Evolutionary conservation across 495 filamentous ascomycete species (phyloP).

Genomic region (Tuber umbilicatum): DNA sequence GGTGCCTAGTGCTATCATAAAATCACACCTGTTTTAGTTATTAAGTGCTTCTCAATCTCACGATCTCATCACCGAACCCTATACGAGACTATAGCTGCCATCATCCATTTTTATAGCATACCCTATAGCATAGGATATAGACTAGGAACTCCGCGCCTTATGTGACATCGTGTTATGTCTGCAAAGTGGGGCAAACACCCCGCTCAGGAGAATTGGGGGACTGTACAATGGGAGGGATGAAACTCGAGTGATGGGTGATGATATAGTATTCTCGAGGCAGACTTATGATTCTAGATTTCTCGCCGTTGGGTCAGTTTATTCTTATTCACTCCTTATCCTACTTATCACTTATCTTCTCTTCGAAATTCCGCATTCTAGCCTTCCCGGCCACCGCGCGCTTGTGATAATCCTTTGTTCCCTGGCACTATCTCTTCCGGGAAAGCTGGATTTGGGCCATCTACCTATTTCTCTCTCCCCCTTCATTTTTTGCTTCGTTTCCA

Average conservation of each 20-base stretch:
- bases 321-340: not conserved
- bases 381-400: not conserved
- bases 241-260: not conserved
- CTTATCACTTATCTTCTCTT: not conserved
- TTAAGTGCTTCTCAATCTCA: not conserved
- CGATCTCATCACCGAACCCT: not conserved
- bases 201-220: not conserved
- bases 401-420: not conserved
- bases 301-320: not conserved
- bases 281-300: not conserved
- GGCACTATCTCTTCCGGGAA: not conserved
- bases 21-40: not conserved
- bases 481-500: not conserved
- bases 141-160: not conserved
- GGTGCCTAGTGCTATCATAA: too few species aligned
- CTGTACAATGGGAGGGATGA: not conserved
- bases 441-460: not conserved
- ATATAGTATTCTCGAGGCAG: not conserved
- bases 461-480: too few species aligned
- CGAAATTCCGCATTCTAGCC: not conserved
- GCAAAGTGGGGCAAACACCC: not conserved
- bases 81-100: not conserved
- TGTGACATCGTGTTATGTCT: not conserved
- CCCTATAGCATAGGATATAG: not conserved
- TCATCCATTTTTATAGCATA: not conserved